A percentile compares a stretch with the other conserved stretches of the same genome.
Conservation (phyloP, 2,329 filamentous ascomycete species). For the Hymenoscyphus albidus region DNA sequence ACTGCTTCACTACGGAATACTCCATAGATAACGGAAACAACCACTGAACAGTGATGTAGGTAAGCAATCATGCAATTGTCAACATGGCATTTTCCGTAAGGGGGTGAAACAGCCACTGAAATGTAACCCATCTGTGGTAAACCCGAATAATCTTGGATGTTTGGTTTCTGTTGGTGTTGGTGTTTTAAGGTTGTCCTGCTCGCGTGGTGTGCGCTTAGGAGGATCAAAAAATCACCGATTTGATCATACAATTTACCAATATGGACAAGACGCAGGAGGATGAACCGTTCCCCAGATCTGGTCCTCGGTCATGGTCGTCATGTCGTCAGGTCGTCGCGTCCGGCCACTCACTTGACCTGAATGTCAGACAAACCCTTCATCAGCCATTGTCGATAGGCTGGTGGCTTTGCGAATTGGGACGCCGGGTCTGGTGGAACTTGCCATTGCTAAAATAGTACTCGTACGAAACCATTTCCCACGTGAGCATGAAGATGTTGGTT, state of each 20-base stretch:
- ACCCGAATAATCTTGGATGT: not conserved
- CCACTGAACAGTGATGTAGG: not conserved
- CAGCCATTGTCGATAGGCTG: not conserved
- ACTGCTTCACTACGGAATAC: not conserved
- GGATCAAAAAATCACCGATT: not conserved
- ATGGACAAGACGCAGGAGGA: not conserved
- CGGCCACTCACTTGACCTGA: not conserved
- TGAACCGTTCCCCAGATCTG: not conserved
- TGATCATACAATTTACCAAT: not conserved
- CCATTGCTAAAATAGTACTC: not conserved
- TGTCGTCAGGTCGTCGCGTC: not conserved
- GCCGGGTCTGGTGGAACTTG: not conserved
- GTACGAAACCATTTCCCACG: not conserved
- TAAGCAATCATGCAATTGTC: not conserved
- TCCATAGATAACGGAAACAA: not conserved
- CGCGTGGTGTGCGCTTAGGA: not conserved
- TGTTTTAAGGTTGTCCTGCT: conserved; percentile 6
- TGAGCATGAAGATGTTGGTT: conserved; percentile 1
- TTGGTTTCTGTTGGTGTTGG: not conserved
- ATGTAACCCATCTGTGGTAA: not conserved
- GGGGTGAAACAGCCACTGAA: not conserved
- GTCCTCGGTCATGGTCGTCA: not conserved
- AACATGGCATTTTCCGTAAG: not conserved
- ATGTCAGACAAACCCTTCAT: not conserved
- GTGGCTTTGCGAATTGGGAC: not conserved